Base-by-base conservation (phyloP, 1,139 yeast genomes). In the Blastobotrys petasosporus region DNA sequence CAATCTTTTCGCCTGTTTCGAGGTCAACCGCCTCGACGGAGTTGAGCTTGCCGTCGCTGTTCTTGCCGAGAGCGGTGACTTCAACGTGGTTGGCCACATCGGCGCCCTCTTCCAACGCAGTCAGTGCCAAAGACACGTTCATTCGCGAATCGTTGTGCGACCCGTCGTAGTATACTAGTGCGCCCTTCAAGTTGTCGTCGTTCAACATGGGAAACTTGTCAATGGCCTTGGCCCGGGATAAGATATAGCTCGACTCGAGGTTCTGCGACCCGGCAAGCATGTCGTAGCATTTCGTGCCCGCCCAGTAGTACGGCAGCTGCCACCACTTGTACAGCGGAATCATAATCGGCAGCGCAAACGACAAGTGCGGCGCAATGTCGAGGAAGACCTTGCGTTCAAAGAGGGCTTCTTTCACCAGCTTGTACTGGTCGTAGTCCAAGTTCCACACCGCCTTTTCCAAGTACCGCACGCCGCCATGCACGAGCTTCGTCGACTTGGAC, bases 381-480 rank as follows among this genome's bases (percentile, higher is more conserved):
- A 90, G 70, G 76, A 90, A 83, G 59, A 85, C 85, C 51, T 86
- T 87, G 65, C 97, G 80, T 70, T 90, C 97, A 63, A 85, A 85
- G 51, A 90, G 75, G 17, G 97, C 97, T 69, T 90, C 97, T 60
- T 87, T 85, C 53, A 90, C 97, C 59, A 90, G 76, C 67, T 86
- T 88, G 67, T 87, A 76, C 71, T 90, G 97, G 53, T 84, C 94
- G 68, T 86, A 87, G 51, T 94, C 88, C 50, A 90, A 75, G 55
- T 69, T 66, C 79, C 87, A 86, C 59, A 90, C 80, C 33, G 97
- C 97, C 71, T 90, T 90, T 67, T 90, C 97, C 62, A 90, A 76
- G 68, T 90, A 90, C 61, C 97, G 76, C 44, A 90, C 97, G 62
- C 97, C 97, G 54, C 97, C 97, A 64, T 90, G 97, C 39, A 95